phyloP scores from a whole-genome alignment of 2,329 filamentous ascomycete genomes.

The Bipolaris oryzae region DNA sequence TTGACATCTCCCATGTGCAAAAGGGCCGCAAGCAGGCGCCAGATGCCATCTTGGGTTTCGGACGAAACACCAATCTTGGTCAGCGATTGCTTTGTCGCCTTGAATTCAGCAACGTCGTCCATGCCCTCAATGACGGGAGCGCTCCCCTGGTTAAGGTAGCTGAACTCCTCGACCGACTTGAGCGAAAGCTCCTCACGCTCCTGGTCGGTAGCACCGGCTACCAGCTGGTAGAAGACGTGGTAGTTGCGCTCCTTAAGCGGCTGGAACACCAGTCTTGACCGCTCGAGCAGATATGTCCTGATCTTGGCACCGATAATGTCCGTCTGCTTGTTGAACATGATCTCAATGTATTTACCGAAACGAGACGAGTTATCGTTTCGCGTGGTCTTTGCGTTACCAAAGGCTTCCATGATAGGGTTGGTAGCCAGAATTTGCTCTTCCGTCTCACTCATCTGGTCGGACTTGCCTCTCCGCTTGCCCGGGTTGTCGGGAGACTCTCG shows the following conservation, averaged over 20 bases:
- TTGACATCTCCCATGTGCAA: conserved; percentile 96
- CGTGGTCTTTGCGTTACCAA: conserved; percentile 99
- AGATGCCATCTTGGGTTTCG: conserved; percentile 80
- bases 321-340: conserved; percentile 95
- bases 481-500: conserved; percentile 91
- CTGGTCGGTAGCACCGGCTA: conserved; percentile 85
- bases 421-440: conserved; percentile 98
- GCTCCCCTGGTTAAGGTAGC: conserved; percentile 95
- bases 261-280: conserved; percentile 95
- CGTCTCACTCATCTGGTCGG: conserved; percentile 90
- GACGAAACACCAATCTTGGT: conserved; percentile 83
- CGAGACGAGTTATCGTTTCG: conserved; percentile 98
- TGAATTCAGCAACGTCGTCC: conserved; percentile 92
- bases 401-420: conserved; percentile 99
- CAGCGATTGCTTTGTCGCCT: conserved; percentile 84
- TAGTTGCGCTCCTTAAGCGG: conserved; percentile 98
- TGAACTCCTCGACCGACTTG: conserved; percentile 84
- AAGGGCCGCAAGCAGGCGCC: conserved; percentile 86
- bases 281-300: conserved; percentile 91
- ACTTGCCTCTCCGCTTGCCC: conserved; percentile 75
- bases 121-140: conserved; percentile 91
- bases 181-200: conserved; percentile 81
- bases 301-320: conserved; percentile 99
- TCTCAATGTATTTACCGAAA: conserved; percentile 99
- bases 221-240: conserved; percentile 97